Evolutionary conservation across 169 alveolate species (phyloP), one percentile per base, ranked within the genome.

Genomic region (Eimeria praecox): DNA sequence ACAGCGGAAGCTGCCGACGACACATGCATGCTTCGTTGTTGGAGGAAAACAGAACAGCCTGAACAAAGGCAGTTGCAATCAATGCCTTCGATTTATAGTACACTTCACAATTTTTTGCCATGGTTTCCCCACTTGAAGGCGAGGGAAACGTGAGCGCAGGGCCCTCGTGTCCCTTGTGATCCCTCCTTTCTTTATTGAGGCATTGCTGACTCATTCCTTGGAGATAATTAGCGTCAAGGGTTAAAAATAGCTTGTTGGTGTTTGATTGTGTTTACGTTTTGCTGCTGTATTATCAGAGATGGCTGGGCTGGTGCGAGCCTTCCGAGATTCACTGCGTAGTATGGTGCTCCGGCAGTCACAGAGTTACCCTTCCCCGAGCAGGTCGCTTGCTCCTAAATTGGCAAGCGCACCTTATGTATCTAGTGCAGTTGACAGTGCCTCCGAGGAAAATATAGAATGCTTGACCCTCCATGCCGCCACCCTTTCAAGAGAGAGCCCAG

Each of bases 401-500:
- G 12, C 33, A 33, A 69, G 18, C 2, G 49, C 49, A n/a, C 12
- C 49, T 3, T 44, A 33, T 0, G 30, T 14, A 4, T 49, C 40
- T 20, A 42, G 62, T 1, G 24, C 64, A n/a, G 62, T 42, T 46
- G 88, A 24, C 59, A 27, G 8, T 78, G 27, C 62, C 40, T 16
- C 64, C 6, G 78, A 54, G 59, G 80, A 33, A 33, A 59, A 9
- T 4, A 22, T 86, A 38, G 78, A 44, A 8, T 22, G 38, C 44
- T 9, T 86, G 59, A 24, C 77, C 44, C 30, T 1, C 38, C 92
- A 86, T 18, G 78, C 78, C 33, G 54, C 24, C 6, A 27, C 10
- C 0, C 78, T 86, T 3, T 78, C 82, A 27, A 20, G 56, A 24
- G 46, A 86, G 59, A 86, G 59, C 92, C 92, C 92, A 27, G 92